Conservation (phyloP, 140 eudicot species). For the Ambrosia hybrid region DNA sequence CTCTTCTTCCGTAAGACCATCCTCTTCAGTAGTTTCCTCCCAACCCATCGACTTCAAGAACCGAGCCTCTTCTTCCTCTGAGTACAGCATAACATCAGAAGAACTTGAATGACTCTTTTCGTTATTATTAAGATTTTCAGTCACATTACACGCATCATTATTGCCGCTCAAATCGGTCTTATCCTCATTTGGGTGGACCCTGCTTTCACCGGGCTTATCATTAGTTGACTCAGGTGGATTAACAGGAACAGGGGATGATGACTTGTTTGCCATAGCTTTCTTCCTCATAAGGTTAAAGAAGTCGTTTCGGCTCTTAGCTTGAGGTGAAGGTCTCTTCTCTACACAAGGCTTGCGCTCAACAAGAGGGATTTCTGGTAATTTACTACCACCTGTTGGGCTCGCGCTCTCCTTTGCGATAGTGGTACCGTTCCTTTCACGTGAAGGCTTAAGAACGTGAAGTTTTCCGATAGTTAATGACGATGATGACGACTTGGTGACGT, state of each 20-base stretch:
- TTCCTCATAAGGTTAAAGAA: constrained; percentile 87
- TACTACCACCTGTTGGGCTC: constrained; percentile 52
- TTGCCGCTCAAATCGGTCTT: constrained; percentile 29
- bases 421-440: constrained; percentile 63
- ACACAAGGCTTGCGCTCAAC: constrained; percentile 28
- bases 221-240: constrained; percentile 40
- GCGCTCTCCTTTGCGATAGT: constrained; percentile 52
- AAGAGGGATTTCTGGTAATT: constrained; percentile 36
- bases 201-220: constrained; percentile 39
- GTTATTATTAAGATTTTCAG: constrained; percentile 16
- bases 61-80: constrained; percentile 85
- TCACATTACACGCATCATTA: constrained; percentile 34
- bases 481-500: constrained; percentile 20
- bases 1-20: constrained; percentile 88
- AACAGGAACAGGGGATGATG: constrained; percentile 33
- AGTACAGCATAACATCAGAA: constrained; percentile 39
- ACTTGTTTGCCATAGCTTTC: constrained; percentile 47
- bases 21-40: constrained; percentile 86
- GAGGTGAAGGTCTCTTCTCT: constrained; percentile 67
- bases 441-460: constrained; percentile 68
- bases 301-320: constrained; percentile 72
- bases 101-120: constrained; percentile 33
- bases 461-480: constrained; percentile 21
- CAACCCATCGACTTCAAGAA: constrained; percentile 88
- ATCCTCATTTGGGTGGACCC: constrained; percentile 14